Evolutionary conservation across 495 filamentous ascomycete genomes (phyloP).

Genomic region (Neurospora terricola): DNA sequence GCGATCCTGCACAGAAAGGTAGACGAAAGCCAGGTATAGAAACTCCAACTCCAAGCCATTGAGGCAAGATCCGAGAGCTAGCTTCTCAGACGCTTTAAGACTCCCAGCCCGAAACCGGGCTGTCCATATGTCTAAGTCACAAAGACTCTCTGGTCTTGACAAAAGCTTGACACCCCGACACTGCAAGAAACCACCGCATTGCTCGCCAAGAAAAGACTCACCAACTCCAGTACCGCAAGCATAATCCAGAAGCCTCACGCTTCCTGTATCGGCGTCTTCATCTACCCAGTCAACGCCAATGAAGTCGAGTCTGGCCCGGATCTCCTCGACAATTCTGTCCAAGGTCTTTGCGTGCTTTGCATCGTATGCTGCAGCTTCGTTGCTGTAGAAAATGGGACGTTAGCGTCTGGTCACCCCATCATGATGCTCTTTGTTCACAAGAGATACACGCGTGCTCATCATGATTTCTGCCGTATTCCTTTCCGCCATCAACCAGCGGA

Average conservation of each 20-base stretch:
- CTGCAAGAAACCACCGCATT: constrained; percentile 24
- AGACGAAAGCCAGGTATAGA: not conserved
- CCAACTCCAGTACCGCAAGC: constrained; percentile 63
- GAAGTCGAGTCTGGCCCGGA: constrained; percentile 47
- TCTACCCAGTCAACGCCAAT: constrained; percentile 48
- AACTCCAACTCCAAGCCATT: not conserved
- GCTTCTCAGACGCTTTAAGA: not conserved
- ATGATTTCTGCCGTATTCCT: not conserved
- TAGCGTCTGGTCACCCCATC: not conserved
- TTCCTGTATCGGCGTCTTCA: constrained; percentile 19
- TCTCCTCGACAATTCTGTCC: constrained; percentile 32
- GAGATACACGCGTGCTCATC: not conserved
- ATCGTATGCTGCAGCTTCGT: constrained; percentile 33
- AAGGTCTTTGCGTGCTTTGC: constrained; percentile 29
- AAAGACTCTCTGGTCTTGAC: not conserved
- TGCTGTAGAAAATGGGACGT: constrained; percentile 8
- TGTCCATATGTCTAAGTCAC: not conserved
- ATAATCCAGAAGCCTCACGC: constrained; percentile 59
- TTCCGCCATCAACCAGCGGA: not conserved
- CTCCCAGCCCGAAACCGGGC: not conserved
- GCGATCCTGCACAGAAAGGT: not conserved
- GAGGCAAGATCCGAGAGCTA: not conserved
- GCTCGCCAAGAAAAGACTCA: constrained; percentile 26
- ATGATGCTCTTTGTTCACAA: not conserved
- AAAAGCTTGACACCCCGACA: not conserved